These are phyloP conservation scores for Talaromyces sp. DNA, from an alignment of 2,329 filamentous ascomycete genomes.

Conservation along the genomic window DNA sequence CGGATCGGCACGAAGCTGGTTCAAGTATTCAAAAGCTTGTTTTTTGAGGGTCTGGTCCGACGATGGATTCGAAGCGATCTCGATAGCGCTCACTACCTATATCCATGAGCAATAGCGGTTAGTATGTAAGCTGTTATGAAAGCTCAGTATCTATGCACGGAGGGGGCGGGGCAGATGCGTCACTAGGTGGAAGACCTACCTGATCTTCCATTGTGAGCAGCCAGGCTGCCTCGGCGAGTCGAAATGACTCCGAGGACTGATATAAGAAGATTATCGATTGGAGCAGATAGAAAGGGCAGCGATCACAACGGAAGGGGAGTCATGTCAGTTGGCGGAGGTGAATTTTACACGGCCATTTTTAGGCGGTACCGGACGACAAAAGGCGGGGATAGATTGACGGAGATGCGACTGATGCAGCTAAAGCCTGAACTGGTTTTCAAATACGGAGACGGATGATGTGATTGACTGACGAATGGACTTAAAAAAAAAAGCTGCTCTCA, in stretches of 20 bases:
- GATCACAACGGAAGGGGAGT: slow-evolving; percentile 9
- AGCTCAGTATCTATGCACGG: slow-evolving; percentile 8
- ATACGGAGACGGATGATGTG: not conserved
- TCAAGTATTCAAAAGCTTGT: slow-evolving; percentile 64
- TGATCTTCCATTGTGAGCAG: slow-evolving; percentile 44
- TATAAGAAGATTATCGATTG: not conserved
- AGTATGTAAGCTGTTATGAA: not conserved
- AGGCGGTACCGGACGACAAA: slow-evolving; percentile 10
- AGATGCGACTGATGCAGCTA: not conserved
- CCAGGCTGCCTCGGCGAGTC: slow-evolving; percentile 32
- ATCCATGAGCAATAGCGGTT: not conserved
- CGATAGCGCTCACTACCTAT: slow-evolving; percentile 90
- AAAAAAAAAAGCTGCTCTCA: not conserved
- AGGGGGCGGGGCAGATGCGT: slow-evolving; percentile 22
- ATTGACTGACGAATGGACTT: not conserved
- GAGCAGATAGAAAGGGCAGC: not conserved
- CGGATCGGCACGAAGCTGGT: slow-evolving; percentile 74
- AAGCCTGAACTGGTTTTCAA: not conserved
- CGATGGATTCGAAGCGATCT: slow-evolving; percentile 82
- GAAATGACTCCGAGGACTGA: slow-evolving; percentile 22
- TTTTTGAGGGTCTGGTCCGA: slow-evolving; percentile 71
- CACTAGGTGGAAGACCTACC: slow-evolving; percentile 27
- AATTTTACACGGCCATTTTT: slow-evolving; percentile 15
- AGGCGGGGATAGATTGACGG: not conserved
- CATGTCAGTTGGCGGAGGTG: slow-evolving; percentile 14